Base-by-base conservation (phyloP, 805 yeast species). In the Ogataea methanolica region DNA sequence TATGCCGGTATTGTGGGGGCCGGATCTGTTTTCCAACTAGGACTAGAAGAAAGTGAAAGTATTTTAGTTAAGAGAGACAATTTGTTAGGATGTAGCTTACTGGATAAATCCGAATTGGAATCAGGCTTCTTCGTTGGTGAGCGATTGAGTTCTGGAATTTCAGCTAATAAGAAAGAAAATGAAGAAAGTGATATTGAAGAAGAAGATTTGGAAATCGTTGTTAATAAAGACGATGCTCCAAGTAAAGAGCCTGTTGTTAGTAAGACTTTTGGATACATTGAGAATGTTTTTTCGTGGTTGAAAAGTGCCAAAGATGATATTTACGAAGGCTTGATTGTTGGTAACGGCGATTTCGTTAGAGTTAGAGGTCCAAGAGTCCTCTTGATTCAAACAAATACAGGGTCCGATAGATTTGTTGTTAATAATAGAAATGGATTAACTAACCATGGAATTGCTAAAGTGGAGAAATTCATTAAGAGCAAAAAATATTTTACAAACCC, bases 311-410 rank as follows among this genome's bases (percentile, higher is more conserved):
- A 44, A 33, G 46, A 44, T 14, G 36, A 34, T 26, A 41, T 35
- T 9, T 33, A 33, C 23, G 40, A 50, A 42, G 53, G 54, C 40
- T 46, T 45, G 29, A 39, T 64, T n/a, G 45, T 63, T 33, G 70
- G 70, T 1, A 73, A 69, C 50, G 72, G 72, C 11, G 68, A 68
- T 16, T 81, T 74, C 50, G 71, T 81, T 34, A 73, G 69, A 35
- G 66, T 82, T 4, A 60, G 69, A 12, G 88, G 88, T 0, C 86
- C 86, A 11, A 68, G 83, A 40, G 71, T 70, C 23, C 48, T 79
- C 3, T 60, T 79, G 45, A 56, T 79, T 5, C 81, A 78, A 50
- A 72, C 80, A 4, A 75, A 70, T 33, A 56, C 70, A 4, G 66
- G 66, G 3, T 23, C 41, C 6, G 68, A 65, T 46, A 56, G 51